Percentiles rank a stretch among this genome's conserved stretches.
phyloP scores from a whole-genome alignment of 2,329 filamentous ascomycete genomes.

The Talaromyces albobiverticillius region DNA sequence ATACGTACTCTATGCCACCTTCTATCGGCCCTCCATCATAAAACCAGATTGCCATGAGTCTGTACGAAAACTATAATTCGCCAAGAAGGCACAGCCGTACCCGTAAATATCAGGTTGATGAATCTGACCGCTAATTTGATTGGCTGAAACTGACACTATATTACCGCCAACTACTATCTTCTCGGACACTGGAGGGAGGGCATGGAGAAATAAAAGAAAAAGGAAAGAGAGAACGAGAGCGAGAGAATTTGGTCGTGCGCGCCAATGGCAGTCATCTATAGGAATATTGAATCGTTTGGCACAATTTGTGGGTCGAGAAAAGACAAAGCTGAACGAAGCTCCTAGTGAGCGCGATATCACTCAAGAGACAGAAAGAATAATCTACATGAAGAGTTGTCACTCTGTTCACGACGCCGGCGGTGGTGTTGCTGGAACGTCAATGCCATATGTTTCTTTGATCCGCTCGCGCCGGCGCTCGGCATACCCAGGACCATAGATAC shows the following conservation, averaged over 20 bases:
- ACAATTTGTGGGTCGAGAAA: not conserved
- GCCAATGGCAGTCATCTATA: not conserved
- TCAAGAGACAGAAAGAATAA: conserved; percentile 21
- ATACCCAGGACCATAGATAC: conserved; percentile 76
- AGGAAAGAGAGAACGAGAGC: not conserved
- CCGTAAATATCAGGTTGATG: not conserved
- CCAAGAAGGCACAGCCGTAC: too few relatives aligned
- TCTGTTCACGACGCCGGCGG: conserved; percentile 38
- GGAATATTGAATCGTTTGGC: not conserved
- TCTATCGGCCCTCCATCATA: too few relatives aligned
- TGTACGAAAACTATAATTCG: too few relatives aligned
- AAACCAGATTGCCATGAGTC: too few relatives aligned
- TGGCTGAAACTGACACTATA: not conserved
- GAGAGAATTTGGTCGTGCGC: not conserved
- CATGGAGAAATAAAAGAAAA: not conserved
- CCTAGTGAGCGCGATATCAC: conserved; percentile 3
- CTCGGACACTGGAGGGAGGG: not conserved
- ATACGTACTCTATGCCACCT: not conserved
- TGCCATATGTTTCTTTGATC: conserved; percentile 81
- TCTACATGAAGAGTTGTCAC: conserved; percentile 25
- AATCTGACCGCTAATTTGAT: not conserved
- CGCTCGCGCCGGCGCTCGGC: conserved; percentile 78
- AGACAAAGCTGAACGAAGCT: conserved; percentile 3
- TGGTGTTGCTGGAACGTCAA: conserved; percentile 70
- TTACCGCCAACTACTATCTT: not conserved